Conservation (phyloP, 2,329 filamentous ascomycete species). For the Clarireedia paspali region DNA sequence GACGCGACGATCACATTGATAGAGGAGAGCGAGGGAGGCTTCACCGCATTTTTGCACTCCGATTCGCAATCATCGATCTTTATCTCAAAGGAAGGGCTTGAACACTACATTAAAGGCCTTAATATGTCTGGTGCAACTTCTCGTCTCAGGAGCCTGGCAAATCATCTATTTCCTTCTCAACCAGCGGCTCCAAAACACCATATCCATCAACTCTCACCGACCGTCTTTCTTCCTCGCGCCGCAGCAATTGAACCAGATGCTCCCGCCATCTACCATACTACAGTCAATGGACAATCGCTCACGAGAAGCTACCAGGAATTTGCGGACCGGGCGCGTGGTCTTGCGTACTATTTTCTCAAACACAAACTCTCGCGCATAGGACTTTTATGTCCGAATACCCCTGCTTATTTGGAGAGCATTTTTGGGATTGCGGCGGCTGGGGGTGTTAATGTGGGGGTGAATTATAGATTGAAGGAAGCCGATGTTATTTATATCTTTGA, state of each 20-base stretch:
- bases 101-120: neutral
- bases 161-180: conserved; percentile 39
- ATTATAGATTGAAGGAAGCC: conserved; percentile 69
- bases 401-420: conserved; percentile 84
- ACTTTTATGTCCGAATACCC: conserved; percentile 85
- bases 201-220: conserved; percentile 76
- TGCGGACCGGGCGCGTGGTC: conserved; percentile 75
- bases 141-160: conserved; percentile 50
- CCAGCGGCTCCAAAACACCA: conserved; percentile 27
- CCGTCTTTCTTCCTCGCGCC: conserved; percentile 77
- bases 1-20: too few relatives aligned
- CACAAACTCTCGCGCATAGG: conserved; percentile 70
- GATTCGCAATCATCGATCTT: too few relatives aligned
- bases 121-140: conserved; percentile 58
- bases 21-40: neutral
- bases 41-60: neutral
- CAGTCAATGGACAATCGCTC: conserved; percentile 60
- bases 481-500: conserved; percentile 89
- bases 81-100: neutral
- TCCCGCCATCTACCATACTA: conserved; percentile 78
- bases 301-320: conserved; percentile 73
- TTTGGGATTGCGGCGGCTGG: conserved; percentile 82
- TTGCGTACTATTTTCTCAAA: conserved; percentile 81
- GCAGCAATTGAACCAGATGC: conserved; percentile 83
- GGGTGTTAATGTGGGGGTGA: conserved; percentile 66